Evolutionary conservation across 306 rosid genomes (phyloP), one percentile per base, ranked within the genome.

Genomic region (Luffa acutangula): DNA sequence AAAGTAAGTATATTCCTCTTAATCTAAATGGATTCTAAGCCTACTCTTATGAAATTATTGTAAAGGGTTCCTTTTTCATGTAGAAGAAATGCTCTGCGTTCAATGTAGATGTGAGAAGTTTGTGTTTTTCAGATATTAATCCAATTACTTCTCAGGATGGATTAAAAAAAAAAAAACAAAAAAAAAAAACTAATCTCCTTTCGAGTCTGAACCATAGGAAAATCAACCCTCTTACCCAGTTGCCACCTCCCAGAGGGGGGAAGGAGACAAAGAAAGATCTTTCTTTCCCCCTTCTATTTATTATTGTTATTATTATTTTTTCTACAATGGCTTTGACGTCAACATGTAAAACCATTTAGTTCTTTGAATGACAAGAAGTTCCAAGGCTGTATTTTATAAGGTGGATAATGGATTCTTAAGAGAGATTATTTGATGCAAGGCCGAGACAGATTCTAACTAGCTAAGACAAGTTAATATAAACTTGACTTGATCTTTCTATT

Each of bases 1-100:
- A 81, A 79, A 89, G 88, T 90, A 84, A 90, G 72, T 41, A 76
- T 78, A 17, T 43, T 70, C 58, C 75, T 57, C 49, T 79, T 41
- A 39, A 77, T 77, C 56, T 41, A 33, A 33, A 75, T 52, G 48
- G 63, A 52, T 34, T 54, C 45, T 8, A 31, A 70, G 17, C 17
- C 18, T 33, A 73, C 62, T 33, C 46, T 72, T 49, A 31, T 53
- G 15, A 77, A 58, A 41, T 58, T 20, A 77, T 2, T 77, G 80
- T 58, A 75, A 75, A 75, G 31, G 46, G 45, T 49, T 31, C 41
- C 77, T 41, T 48, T 46, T 46, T 9, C 75, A 69, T 42, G 75
- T 69, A 69, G 41, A 43, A 70, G 77, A 72, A 25, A 34, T 52
- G 13, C 42, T 54, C 21, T 75, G 33, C 46, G 46, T 52, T 74